Conservation (phyloP, 129 eudicot species). For the Ambrosia artemisiifolia region DNA sequence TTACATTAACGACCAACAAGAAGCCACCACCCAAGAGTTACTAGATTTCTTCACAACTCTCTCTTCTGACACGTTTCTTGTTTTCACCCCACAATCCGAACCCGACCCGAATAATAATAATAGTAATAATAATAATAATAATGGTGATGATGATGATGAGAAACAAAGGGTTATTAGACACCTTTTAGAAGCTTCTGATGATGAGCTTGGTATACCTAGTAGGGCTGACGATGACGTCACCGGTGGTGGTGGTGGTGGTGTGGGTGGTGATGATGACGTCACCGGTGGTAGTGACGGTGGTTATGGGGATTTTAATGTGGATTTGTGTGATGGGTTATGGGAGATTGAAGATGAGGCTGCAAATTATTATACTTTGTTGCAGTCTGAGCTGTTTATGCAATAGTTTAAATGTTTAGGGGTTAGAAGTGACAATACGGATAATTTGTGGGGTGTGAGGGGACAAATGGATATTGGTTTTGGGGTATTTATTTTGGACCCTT, state of each 20-base stretch:
- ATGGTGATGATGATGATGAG: slow-evolving; percentile 37
- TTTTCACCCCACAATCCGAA: slow-evolving; percentile 26
- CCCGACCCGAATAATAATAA: slow-evolving; percentile 16
- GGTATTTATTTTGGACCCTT: slow-evolving; percentile 31
- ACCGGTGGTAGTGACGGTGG: slow-evolving; percentile 3
- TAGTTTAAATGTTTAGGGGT: slow-evolving; percentile 21
- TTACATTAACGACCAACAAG: slow-evolving; percentile 49
- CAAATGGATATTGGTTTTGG: slow-evolving; percentile 27
- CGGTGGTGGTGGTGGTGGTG: not conserved
- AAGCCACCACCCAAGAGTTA: slow-evolving; percentile 42
- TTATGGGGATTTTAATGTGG: slow-evolving; percentile 16
- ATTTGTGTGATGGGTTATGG: slow-evolving; percentile 55
- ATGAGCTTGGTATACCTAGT: slow-evolving; percentile 76
- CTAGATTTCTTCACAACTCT: slow-evolving; percentile 53
- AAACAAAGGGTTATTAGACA: slow-evolving; percentile 68
- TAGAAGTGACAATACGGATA: slow-evolving; percentile 28
- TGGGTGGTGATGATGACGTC: slow-evolving; percentile 10
- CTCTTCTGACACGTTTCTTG: slow-evolving; percentile 30
- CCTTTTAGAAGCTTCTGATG: slow-evolving; percentile 95
- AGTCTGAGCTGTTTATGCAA: slow-evolving; percentile 72
- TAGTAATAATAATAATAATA: not conserved
- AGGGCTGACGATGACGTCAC: slow-evolving; percentile 11
- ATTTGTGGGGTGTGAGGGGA: slow-evolving; percentile 14
- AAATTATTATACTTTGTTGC: slow-evolving; percentile 61
- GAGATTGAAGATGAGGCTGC: slow-evolving; percentile 92